Conservation (phyloP, 2,329 filamentous ascomycete species). For the Ophiobolus disseminans region DNA sequence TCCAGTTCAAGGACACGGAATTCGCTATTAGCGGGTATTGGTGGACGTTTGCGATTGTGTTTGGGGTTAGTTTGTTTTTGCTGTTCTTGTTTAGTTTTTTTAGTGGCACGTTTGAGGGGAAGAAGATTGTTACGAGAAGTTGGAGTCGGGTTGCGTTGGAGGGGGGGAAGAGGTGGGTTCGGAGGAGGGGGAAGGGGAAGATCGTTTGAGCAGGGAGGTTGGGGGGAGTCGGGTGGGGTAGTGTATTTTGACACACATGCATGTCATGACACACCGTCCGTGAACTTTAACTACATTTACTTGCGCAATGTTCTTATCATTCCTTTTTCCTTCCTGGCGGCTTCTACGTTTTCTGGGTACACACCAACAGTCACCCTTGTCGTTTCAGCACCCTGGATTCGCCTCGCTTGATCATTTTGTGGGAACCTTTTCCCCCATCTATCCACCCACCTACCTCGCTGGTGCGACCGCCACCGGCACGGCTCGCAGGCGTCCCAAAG, state of each 20-base stretch:
- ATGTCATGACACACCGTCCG: too few relatives aligned
- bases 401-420: too few relatives aligned
- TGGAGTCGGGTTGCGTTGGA: conserved; percentile 43
- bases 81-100: conserved; percentile 65
- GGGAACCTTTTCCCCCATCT: too few relatives aligned
- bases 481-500: too few relatives aligned
- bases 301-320: too few relatives aligned
- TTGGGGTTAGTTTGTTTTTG: conserved; percentile 64
- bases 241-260: background rate
- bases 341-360: too few relatives aligned
- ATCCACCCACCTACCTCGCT: too few relatives aligned
- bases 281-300: too few relatives aligned
- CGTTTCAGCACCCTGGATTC: too few relatives aligned
- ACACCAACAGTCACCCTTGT: too few relatives aligned
- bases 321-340: too few relatives aligned
- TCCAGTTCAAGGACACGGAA: conserved; percentile 66
- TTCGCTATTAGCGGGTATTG: conserved; percentile 72
- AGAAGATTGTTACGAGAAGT: conserved; percentile 59
- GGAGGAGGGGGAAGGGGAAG: conserved; percentile 30
- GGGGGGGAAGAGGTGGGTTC: conserved; percentile 32
- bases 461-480: too few relatives aligned
- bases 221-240: background rate
- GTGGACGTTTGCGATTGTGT: conserved; percentile 70
- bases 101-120: conserved; percentile 65
- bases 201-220: conserved; percentile 12